These are phyloP conservation scores for Torulaspora maleeae DNA, from an alignment of 805 yeast genomes.

Conservation along the genomic window DNA sequence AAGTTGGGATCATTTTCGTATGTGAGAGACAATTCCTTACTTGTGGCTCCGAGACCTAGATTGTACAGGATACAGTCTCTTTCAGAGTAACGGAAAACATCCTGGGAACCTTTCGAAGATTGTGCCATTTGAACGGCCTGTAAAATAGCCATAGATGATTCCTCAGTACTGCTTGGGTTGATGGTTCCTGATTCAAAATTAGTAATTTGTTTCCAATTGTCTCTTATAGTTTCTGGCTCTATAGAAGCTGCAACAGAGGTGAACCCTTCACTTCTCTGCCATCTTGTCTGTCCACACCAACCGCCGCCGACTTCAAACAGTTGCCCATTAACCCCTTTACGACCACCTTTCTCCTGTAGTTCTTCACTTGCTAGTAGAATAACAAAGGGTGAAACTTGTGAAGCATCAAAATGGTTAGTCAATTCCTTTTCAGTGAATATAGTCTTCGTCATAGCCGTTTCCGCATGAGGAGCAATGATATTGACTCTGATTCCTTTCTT, in stretches of 20 bases:
- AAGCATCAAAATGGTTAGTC: slow-evolving; percentile 71
- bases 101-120: slow-evolving; percentile 36
- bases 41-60: slow-evolving; percentile 80
- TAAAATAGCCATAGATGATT: slow-evolving; percentile 75
- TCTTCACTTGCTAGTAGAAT: slow-evolving; percentile 73
- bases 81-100: slow-evolving; percentile 52
- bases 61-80: slow-evolving; percentile 80
- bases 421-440: slow-evolving; percentile 76
- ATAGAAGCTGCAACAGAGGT: slow-evolving; percentile 44
- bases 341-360: slow-evolving; percentile 39
- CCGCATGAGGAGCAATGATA: slow-evolving; percentile 94
- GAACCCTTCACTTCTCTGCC: slow-evolving; percentile 89
- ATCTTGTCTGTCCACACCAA: slow-evolving; percentile 91
- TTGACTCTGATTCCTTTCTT: slow-evolving; percentile 71
- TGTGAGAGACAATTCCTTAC: slow-evolving; percentile 68
- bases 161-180: slow-evolving; percentile 52
- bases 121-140: slow-evolving; percentile 48
- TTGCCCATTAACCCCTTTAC: slow-evolving; percentile 59
- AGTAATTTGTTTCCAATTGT: slow-evolving; percentile 59
- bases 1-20: slow-evolving; percentile 75
- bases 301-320: slow-evolving; percentile 94
- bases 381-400: slow-evolving; percentile 85
- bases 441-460: slow-evolving; percentile 93
- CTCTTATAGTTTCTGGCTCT: slow-evolving; percentile 66
- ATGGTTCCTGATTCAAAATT: slow-evolving; percentile 61